Conservation (phyloP, 2,329 filamentous ascomycete genomes). For the Arachnomyces sp. region DNA sequence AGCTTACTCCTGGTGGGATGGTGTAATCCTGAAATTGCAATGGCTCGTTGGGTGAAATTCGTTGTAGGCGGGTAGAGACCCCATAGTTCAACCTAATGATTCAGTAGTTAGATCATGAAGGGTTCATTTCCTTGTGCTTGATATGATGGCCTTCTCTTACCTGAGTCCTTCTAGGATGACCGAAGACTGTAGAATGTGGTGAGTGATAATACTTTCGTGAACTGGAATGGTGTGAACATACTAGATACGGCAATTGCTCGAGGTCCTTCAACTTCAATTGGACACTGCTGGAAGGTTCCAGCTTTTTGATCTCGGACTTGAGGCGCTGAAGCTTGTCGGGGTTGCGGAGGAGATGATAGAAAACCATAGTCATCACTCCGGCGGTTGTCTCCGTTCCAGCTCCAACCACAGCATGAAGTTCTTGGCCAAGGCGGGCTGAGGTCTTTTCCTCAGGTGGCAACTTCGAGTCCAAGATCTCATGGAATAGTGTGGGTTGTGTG, state of each 20-base stretch:
- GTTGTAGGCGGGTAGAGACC: constrained; percentile 12
- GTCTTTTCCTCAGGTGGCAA: constrained; percentile 32
- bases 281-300: background rate
- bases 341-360: constrained; percentile 9
- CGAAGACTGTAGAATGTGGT: constrained; percentile 9
- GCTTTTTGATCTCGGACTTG: constrained; percentile 3
- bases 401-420: constrained; percentile 23
- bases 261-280: constrained; percentile 5
- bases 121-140: no score
- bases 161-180: constrained; percentile 13
- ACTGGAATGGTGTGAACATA: constrained; percentile 2
- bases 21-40: constrained; percentile 11
- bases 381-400: constrained; percentile 32
- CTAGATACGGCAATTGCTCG: constrained; percentile 11
- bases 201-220: background rate
- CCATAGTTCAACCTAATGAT: constrained; percentile 14
- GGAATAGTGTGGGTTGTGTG: constrained; percentile 22
- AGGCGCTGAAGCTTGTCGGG: constrained; percentile 6
- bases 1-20: constrained; percentile 15
- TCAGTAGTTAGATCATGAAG: no score
- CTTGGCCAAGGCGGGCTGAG: constrained; percentile 24
- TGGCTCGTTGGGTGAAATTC: constrained; percentile 10
- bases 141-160: no score
- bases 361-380: constrained; percentile 17
- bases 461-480: constrained; percentile 22